These are phyloP conservation scores for Triadica sebifera DNA, from an alignment of 345 rosid genomes.

Conservation along the genomic window DNA sequence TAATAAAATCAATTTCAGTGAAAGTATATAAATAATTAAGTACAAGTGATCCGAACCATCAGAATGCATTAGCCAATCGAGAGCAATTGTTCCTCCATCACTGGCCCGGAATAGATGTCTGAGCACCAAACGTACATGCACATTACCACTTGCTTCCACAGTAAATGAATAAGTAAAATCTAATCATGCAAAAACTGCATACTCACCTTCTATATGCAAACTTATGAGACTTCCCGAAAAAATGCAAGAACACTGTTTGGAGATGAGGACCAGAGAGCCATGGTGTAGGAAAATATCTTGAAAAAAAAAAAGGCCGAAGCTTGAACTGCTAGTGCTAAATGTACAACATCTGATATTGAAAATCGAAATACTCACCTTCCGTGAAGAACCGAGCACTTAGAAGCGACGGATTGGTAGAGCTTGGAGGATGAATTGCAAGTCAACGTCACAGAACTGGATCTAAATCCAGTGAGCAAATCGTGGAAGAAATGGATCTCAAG, in stretches of 20 bases:
- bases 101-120: constrained; percentile 24
- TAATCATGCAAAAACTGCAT: not conserved
- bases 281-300: constrained; percentile 39
- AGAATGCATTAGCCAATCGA: constrained; percentile 33
- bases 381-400: constrained; percentile 35
- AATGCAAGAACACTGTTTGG: constrained; percentile 38
- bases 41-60: constrained; percentile 24
- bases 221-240: constrained; percentile 32
- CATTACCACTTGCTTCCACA: not conserved
- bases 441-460: constrained; percentile 34
- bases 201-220: constrained; percentile 30
- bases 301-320: not conserved
- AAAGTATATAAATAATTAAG: not conserved
- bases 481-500: constrained; percentile 39
- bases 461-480: constrained; percentile 28
- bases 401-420: constrained; percentile 36
- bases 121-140: not conserved
- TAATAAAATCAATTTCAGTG: not conserved
- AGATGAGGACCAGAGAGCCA: constrained; percentile 49
- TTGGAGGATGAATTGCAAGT: constrained; percentile 30
- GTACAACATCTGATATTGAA: not conserved
- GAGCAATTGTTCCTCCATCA: constrained; percentile 44
- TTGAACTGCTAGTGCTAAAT: too few relatives aligned
- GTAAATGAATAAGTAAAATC: not conserved
- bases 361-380: constrained; percentile 24